These are phyloP conservation scores for Plasmodium inui DNA, from an alignment of 169 alveolate species.

Conservation along the genomic window DNA sequence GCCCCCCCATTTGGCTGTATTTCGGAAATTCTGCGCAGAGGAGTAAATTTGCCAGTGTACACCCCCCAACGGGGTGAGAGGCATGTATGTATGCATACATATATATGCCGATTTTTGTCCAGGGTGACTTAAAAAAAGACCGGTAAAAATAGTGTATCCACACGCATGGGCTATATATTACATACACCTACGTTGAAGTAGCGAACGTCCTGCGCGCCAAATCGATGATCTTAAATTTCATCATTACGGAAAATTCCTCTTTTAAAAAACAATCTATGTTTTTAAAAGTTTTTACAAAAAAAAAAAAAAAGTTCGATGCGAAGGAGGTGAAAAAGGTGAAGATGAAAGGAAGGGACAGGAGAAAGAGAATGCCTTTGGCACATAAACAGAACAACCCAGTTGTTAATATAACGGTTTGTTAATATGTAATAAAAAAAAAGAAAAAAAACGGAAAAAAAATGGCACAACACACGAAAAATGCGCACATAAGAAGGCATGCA, in stretches of 20 bases:
- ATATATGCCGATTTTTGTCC: neutral
- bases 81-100: neutral
- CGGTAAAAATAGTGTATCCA: neutral
- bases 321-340: neutral
- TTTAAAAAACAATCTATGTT: constrained; percentile 3
- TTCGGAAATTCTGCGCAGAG: neutral
- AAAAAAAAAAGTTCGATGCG: constrained; percentile 10
- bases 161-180: neutral
- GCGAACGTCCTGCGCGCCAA: neutral
- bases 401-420: neutral
- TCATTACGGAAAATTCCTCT: neutral
- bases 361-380: neutral
- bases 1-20: neutral
- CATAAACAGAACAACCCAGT: neutral
- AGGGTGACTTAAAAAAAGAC: neutral
- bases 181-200: neutral
- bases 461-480: neutral
- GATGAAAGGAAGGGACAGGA: neutral
- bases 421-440: neutral
- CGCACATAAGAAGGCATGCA: neutral
- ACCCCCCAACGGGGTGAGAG: neutral
- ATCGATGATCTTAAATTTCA: neutral
- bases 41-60: neutral
- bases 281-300: neutral
- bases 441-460: neutral